Conservation (phyloP, 345 rosid genomes). For the Alliaria petiolata region DNA sequence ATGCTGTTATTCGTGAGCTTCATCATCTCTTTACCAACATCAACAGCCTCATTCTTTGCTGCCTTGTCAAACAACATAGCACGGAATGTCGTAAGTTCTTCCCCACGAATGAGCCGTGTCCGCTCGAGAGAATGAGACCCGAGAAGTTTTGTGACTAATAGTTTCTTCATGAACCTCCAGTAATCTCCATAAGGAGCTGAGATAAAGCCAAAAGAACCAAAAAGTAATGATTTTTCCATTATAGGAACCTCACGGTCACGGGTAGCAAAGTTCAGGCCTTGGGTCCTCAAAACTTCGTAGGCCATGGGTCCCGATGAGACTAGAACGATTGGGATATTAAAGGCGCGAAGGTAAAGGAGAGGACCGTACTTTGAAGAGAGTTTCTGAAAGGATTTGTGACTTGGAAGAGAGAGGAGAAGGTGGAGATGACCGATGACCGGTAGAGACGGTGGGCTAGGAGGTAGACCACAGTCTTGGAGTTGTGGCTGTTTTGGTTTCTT, state of each 20-base stretch:
- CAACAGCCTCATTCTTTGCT: conserved; percentile 22
- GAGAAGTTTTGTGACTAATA: conserved; percentile 37
- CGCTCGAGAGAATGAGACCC: conserved; percentile 28
- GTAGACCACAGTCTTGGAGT: conserved; percentile 22
- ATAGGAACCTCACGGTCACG: conserved; percentile 10
- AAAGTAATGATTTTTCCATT: conserved; percentile 24
- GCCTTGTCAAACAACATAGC: conserved; percentile 26
- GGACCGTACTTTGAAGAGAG: conserved; percentile 38
- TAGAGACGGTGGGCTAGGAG: conserved; percentile 44
- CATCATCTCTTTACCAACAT: conserved; percentile 35
- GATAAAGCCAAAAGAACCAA: conserved; percentile 24
- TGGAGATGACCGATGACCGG: conserved; percentile 51
- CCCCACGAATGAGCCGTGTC: conserved; percentile 21
- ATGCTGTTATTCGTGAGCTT: conserved; percentile 34
- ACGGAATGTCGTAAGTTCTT: conserved; percentile 31
- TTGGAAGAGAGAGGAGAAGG: conserved; percentile 25
- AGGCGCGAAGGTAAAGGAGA: conserved; percentile 35
- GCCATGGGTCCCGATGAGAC: conserved; percentile 40
- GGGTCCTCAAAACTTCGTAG: conserved; percentile 30
- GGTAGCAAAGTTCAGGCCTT: conserved; percentile 25
- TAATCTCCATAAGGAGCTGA: conserved; percentile 42
- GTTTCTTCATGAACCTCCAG: conserved; percentile 51
- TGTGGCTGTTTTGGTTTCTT: conserved; percentile 12
- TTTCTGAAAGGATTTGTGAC: conserved; percentile 28
- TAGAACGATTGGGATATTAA: conserved; percentile 25